Percentiles rank a stretch among this genome's conserved stretches.
phyloP scores from a whole-genome alignment of 768 basidiomycete genomes.

The Boletus rubroflammeus region DNA sequence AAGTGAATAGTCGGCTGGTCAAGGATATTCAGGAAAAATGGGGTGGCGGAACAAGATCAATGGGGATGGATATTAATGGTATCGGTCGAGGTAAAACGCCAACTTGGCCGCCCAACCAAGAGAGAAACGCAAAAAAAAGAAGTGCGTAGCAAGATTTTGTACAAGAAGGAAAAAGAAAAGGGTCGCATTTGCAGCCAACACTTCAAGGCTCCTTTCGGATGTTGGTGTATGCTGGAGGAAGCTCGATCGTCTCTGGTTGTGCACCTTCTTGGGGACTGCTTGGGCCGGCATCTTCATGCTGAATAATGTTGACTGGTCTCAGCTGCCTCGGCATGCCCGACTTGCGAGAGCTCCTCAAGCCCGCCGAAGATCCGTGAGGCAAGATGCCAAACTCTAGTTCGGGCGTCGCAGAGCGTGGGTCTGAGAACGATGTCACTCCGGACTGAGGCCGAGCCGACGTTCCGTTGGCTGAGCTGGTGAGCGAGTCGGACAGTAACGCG shows the following conservation, averaged over 20 bases:
- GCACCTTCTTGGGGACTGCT: constrained; percentile 30
- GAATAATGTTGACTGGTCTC: constrained; percentile 75
- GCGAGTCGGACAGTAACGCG: constrained; percentile 16
- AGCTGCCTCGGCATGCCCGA: constrained; percentile 45
- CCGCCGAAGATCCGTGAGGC: constrained; percentile 18
- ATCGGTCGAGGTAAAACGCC: not conserved
- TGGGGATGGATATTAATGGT: constrained; percentile 3
- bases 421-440: constrained; percentile 27
- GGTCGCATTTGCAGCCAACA: not conserved
- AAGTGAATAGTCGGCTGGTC: not conserved
- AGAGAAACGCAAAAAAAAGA: not conserved
- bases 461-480: constrained; percentile 25
- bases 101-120: not conserved
- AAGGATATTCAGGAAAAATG: not conserved
- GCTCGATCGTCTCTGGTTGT: constrained; percentile 71
- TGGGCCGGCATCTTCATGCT: constrained; percentile 79
- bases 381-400: constrained; percentile 30
- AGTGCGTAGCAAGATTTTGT: not conserved
- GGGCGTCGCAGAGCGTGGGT: constrained; percentile 45
- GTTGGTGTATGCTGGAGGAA: constrained; percentile 81
- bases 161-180: not conserved
- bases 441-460: constrained; percentile 28
- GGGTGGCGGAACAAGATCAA: not conserved
- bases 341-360: constrained; percentile 31
- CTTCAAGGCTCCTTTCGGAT: constrained; percentile 30